Conservation (phyloP, 805 yeast genomes). For the Saccharomycopsis malanga region DNA sequence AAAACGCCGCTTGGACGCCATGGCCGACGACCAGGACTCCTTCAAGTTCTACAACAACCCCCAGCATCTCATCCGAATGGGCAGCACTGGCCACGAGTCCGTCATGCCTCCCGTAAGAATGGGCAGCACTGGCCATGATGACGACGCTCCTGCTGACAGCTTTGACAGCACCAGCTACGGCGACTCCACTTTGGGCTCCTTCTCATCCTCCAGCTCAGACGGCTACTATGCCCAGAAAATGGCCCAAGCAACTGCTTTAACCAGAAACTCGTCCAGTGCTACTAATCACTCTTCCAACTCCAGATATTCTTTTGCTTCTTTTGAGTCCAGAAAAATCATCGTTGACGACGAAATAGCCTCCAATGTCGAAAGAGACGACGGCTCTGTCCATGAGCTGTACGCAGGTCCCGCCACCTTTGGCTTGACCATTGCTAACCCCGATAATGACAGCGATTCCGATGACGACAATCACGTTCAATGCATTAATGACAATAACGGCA, state of each 20-base stretch:
- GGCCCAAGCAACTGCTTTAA: constrained; percentile 7
- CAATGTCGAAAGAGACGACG: constrained; percentile 16
- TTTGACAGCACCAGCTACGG: constrained; percentile 1
- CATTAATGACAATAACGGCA: neutral
- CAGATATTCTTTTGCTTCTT: constrained; percentile 20
- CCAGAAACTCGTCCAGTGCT: constrained; percentile 18
- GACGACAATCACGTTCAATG: neutral
- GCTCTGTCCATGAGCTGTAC: constrained; percentile 19
- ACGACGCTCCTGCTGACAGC: neutral
- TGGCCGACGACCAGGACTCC: constrained; percentile 1
- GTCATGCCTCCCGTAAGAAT: constrained; percentile 10
- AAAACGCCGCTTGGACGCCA: constrained; percentile 1
- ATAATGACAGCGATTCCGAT: constrained; percentile 14
- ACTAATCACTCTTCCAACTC: constrained; percentile 1
- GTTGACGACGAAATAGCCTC: constrained; percentile 18
- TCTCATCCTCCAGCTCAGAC: constrained; percentile 10
- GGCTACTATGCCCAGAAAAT: constrained; percentile 18
- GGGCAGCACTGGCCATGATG: constrained; percentile 19
- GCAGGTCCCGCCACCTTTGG: constrained; percentile 10
- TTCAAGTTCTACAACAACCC: neutral
- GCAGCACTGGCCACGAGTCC: constrained; percentile 18
- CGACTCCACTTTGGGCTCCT: constrained; percentile 14
- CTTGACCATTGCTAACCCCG: constrained; percentile 21
- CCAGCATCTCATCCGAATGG: constrained; percentile 15
- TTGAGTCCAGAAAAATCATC: constrained; percentile 12